Evolutionary conservation across 345 rosid genomes (phyloP).

Genomic region (Eucalyptus brandiana): DNA sequence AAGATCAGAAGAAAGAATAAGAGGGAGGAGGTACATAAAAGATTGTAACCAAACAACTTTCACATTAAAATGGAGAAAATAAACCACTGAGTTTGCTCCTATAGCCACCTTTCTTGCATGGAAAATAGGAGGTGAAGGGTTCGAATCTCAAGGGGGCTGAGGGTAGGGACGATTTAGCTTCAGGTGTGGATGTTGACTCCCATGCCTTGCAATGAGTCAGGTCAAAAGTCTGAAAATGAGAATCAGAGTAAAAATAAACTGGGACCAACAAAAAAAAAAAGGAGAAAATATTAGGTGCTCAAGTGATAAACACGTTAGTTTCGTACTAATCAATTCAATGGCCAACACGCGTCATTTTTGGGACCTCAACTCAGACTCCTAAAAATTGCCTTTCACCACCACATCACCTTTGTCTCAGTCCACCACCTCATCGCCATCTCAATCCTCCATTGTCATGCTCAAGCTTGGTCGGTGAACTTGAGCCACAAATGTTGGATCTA

Average conservation of each 20-base stretch:
- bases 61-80: too few species aligned
- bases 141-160: fast-evolving
- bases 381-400: fast-evolving
- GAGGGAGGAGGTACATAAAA: background rate
- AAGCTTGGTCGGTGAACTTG: fast-evolving
- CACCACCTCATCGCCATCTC: fast-evolving
- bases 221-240: fast-evolving
- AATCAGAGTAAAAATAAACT: fast-evolving
- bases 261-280: fast-evolving
- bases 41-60: background rate
- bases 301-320: too few species aligned
- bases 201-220: fast-evolving
- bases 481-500: too few species aligned
- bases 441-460: too few species aligned
- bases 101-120: fast-evolving
- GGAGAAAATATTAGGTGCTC: too few species aligned
- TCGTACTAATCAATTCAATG: fast-evolving
- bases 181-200: fast-evolving
- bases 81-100: fast-evolving
- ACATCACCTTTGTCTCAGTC: too few species aligned
- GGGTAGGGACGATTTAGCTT: fast-evolving
- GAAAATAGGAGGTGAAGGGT: fast-evolving
- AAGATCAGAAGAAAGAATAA: background rate
- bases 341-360: fast-evolving
- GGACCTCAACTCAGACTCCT: too few species aligned